Percentiles rank a stretch among this genome's conserved stretches.
Conservation (phyloP, 2,329 filamentous ascomycete genomes). For the Pseudopithomyces maydicus region DNA sequence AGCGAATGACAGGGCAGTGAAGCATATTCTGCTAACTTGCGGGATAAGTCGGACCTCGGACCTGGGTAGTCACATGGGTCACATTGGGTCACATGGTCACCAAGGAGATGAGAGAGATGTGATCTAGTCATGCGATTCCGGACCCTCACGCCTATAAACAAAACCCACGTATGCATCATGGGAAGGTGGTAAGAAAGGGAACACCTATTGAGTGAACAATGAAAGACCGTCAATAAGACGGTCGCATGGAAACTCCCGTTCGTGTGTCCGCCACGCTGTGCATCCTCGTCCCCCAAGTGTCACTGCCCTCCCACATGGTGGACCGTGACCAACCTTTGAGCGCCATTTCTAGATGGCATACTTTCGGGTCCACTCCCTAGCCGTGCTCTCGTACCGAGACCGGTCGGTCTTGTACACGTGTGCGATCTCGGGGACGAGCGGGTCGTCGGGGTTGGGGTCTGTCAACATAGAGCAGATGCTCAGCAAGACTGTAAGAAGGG, state of each 20-base stretch:
- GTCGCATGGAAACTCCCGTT: constrained; percentile 32
- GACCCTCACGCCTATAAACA: constrained; percentile 23
- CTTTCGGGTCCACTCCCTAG: constrained; percentile 98
- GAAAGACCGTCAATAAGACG: constrained; percentile 35
- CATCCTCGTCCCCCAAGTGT: constrained; percentile 25
- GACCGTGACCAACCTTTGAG: constrained; percentile 31
- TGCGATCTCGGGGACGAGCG: constrained; percentile 96
- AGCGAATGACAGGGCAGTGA: background rate
- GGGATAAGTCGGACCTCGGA: no score
- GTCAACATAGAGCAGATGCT: constrained; percentile 99
- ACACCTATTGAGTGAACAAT: constrained; percentile 35
- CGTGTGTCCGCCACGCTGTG: constrained; percentile 33
- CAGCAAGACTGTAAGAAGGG: constrained; percentile 71
- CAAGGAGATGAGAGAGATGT: background rate
- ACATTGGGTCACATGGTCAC: no score
- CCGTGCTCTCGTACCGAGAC: constrained; percentile 92
- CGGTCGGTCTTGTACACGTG: constrained; percentile 99
- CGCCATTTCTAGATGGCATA: constrained; percentile 77
- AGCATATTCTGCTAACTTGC: no score
- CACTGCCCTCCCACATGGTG: constrained; percentile 26
- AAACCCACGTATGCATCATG: constrained; percentile 35
- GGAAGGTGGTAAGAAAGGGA: constrained; percentile 21
- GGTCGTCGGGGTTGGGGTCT: constrained; percentile 98
- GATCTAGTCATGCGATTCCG: constrained; percentile 23
- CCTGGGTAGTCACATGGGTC: no score